phyloP scores from a whole-genome alignment of 176 grass and related monocot species.

The Luzula sylvatica region DNA sequence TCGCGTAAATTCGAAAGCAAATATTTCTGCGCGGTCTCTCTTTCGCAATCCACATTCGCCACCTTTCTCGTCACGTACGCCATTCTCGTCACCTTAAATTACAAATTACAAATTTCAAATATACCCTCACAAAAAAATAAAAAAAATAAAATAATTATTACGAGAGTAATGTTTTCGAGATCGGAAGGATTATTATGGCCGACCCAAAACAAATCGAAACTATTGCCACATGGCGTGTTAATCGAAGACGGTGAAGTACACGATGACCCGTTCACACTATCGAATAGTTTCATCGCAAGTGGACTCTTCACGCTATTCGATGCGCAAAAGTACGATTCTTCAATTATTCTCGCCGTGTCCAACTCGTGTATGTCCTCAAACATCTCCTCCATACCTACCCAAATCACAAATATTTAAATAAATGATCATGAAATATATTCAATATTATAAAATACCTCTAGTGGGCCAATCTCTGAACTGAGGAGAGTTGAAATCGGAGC shows the following conservation, averaged over 20 bases:
- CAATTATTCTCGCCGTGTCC: constrained; percentile 26
- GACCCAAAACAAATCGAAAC: constrained; percentile 32
- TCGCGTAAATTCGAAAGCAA: constrained; percentile 14
- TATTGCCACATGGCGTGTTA: constrained; percentile 23
- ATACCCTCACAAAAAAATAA: too few relatives aligned
- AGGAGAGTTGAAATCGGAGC: constrained; percentile 14
- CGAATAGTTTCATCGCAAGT: constrained; percentile 22
- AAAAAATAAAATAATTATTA: constrained; percentile 9
- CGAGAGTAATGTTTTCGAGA: constrained; percentile 30
- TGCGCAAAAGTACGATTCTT: constrained; percentile 13
- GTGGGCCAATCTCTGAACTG: constrained; percentile 31
- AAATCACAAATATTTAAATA: too few relatives aligned
- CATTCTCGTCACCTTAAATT: constrained; percentile 29
- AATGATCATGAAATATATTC: too few relatives aligned
- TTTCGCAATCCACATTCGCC: constrained; percentile 22
- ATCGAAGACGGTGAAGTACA: constrained; percentile 28
- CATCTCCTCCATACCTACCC: constrained; percentile 29
- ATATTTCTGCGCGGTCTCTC: constrained; percentile 3
- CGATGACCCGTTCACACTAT: neutral
- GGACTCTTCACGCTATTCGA: constrained; percentile 20
- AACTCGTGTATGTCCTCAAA: constrained; percentile 34
- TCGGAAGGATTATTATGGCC: constrained; percentile 26
- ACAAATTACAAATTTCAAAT: too few relatives aligned
- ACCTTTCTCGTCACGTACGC: constrained; percentile 27
- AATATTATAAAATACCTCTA: constrained; percentile 8